Evolutionary conservation across 495 filamentous ascomycete species (phyloP).

Genomic region (Podospora australis): DNA sequence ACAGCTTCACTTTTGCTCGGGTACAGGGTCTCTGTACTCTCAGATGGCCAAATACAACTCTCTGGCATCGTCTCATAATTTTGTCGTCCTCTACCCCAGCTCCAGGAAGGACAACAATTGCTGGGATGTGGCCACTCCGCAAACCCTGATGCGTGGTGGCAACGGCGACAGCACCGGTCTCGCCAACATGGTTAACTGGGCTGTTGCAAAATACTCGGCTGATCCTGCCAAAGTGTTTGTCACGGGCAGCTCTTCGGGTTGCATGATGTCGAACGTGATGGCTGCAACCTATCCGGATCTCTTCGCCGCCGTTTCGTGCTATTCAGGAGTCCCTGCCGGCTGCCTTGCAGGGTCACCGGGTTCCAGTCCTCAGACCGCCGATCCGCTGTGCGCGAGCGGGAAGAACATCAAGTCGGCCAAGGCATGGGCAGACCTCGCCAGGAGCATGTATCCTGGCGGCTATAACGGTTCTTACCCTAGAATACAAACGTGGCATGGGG

Average conservation of each 20-base stretch:
- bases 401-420: conserved; percentile 30
- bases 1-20: conserved; percentile 51
- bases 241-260: conserved; percentile 49
- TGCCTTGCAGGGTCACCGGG: conserved; percentile 47
- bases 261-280: conserved; percentile 47
- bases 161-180: conserved; percentile 56
- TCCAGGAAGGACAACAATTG: conserved; percentile 43
- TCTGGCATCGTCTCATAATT: conserved; percentile 48
- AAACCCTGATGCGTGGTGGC: conserved; percentile 50
- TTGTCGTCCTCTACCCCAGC: conserved; percentile 51
- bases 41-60: conserved; percentile 36
- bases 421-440: conserved; percentile 40
- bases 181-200: conserved; percentile 54
- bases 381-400: conserved; percentile 34
- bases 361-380: conserved; percentile 36
- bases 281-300: conserved; percentile 52
- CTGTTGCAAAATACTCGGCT: conserved; percentile 41
- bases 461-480: conserved; percentile 45
- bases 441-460: conserved; percentile 38
- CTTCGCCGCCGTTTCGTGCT: conserved; percentile 49
- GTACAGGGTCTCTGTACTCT: conserved; percentile 45
- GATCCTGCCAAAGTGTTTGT: conserved; percentile 46
- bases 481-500: conserved; percentile 52
- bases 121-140: conserved; percentile 55
- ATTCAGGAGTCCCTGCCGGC: conserved; percentile 54